Percentiles rank a stretch among this genome's conserved stretches.
phyloP scores from a whole-genome alignment of 768 basidiomycete species.

The Psilocybe subaeruginosa region DNA sequence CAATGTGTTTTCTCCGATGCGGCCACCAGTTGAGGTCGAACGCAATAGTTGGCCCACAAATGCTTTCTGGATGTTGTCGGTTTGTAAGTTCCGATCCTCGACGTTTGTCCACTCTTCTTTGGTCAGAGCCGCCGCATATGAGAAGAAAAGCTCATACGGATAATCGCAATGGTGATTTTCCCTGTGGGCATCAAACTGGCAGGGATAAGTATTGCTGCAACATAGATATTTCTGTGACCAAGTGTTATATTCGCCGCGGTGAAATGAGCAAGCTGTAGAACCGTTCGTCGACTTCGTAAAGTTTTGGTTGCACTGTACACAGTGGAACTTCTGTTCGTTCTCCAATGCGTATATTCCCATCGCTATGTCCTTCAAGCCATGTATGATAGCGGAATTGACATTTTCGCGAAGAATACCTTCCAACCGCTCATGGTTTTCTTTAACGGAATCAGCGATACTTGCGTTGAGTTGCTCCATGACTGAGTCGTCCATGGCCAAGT shows the following conservation, averaged over 20 bases:
- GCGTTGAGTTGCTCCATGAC: conserved; percentile 42
- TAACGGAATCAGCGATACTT: conserved; percentile 35
- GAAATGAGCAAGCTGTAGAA: conserved; percentile 42
- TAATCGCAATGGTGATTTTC: conserved; percentile 44
- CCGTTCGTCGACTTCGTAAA: conserved; percentile 38
- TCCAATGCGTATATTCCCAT: conserved; percentile 34
- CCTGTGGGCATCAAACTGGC: conserved; percentile 37
- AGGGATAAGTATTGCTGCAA: conserved; percentile 36
- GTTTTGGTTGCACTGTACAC: conserved; percentile 42
- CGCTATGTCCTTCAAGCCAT: conserved; percentile 38
- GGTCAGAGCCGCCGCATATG: conserved; percentile 32
- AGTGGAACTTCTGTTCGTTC: conserved; percentile 38
- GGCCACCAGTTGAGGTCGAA: conserved; percentile 35
- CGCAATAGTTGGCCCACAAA: conserved; percentile 34
- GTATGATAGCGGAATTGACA: conserved; percentile 34
- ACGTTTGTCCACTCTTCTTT: conserved; percentile 34
- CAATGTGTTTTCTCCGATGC: conserved; percentile 35
- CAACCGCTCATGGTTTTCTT: conserved; percentile 32
- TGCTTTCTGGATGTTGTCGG: conserved; percentile 27
- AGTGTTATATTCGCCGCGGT: conserved; percentile 35
- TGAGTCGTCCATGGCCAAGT: conserved; percentile 38
- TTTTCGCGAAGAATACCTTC: conserved; percentile 35
- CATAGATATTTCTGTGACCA: conserved; percentile 38
- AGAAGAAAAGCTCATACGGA: conserved; percentile 41
- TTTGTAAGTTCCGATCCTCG: conserved; percentile 40